Evolutionary conservation across 2,329 filamentous ascomycete genomes (phyloP), one percentile per base, ranked within the genome.

Genomic region (Lojkania enalia): DNA sequence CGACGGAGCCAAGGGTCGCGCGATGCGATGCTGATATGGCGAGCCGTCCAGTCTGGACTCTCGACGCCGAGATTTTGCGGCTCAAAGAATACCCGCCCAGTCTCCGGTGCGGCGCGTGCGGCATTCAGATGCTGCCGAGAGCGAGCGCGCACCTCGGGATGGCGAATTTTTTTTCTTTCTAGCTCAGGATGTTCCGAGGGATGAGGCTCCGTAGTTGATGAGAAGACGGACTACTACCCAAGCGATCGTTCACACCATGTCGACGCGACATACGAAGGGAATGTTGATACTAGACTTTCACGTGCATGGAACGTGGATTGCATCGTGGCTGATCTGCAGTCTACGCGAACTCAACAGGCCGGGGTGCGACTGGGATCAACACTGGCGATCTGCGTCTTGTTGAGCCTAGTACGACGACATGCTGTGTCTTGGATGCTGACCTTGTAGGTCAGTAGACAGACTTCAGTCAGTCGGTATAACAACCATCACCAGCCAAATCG

Each of bases 321-420:
- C 30, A 15, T 20, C 31, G 43, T 43, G 31, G 40, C 43, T 44
- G 44, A 44, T 37, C 43, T 23, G 32, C 32, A 21, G 43, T 13
- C 13, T 31, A 51, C 47, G 48, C 48, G 48, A 44, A 33, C 48
- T 51, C 48, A 51, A 51, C 48, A 37, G 38, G 27, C 38, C n/a
- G 18, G 38, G 38, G 19, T 41, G 9, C 21, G 21, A 35, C 37
- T 14, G 23, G 18, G 21, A 40, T 33, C 19, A 32, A 20, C 18
- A 20, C 27, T 35, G 46, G 43, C 31, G 37, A 37, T 4, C 42
- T 32, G n/a, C n/a, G n/a, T 46, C 33, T 42, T 49, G 46, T 49
- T 49, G 46, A 49, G 46, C 23, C 36, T 49, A 42, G 37, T 39
- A 39, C 12, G 38, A 49, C 46, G 36, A 45, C 42, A 36, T 43